Evolutionary conservation across 352 stramenopile genomes (phyloP), one percentile per base, ranked within the genome.

Genomic region (Pythium phragmitis): DNA sequence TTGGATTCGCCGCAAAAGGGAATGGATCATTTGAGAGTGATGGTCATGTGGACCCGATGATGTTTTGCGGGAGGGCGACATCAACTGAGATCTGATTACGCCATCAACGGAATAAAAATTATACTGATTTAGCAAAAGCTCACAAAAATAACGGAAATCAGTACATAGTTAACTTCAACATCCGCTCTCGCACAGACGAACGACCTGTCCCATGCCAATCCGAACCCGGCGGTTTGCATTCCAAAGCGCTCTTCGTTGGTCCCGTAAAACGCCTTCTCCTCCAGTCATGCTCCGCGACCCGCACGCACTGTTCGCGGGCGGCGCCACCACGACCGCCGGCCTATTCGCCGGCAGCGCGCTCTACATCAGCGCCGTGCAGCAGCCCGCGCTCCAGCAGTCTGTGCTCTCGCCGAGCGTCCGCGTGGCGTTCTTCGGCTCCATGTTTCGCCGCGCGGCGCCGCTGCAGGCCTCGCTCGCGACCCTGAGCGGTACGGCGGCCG

Each of bases 351-450:
- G 72, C 23, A 65, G 69, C 9, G 66, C 72, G 3, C 42, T 75
- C 36, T 80, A 75, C 67, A 73, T 75, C 45, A 65, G 48, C 6
- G 19, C 57, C 14, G 74, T 77, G n/a, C 74, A 81, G 51, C 70
- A 81, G 16, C 74, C 74, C 3, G 65, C 71, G 2, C 12, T 79
- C 7, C 11, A 60, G 7, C 45, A 33, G 7, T 11, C 16, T 11
- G 8, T 45, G 2, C 21, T 19, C 7, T 63, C 62, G 1, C 53
- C 56, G 6, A 60, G 55, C 26, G 17, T 65, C 17, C 68, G 70
- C 19, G 54, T 53, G 4, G 41, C 65, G 17, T 77, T 77, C 41
- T 81, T 81, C 57, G 39, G 54, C 7, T 17, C 41, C 19, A 77
- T 79, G 68, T 77, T 77, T 33, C 28, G 34, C 11, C 16, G 21